Conservation (phyloP, 768 basidiomycete species). For the Lyophyllum decastes region DNA sequence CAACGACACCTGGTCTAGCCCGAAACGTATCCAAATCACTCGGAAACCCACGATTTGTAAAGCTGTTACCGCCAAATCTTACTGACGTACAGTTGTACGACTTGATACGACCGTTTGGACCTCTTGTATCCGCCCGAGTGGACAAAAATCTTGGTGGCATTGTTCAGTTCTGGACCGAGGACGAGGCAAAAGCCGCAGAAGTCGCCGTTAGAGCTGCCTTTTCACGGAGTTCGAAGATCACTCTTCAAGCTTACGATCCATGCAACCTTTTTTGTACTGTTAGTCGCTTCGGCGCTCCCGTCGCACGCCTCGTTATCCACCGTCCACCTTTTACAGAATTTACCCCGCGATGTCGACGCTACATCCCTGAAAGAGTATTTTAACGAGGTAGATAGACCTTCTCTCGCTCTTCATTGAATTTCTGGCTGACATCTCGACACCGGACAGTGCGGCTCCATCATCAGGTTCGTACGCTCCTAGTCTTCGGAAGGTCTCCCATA, state of each 20-base stretch:
- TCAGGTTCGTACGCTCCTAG: background rate
- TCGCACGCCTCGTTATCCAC: background rate
- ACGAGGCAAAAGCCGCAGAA: constrained; percentile 2
- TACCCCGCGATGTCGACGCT: background rate
- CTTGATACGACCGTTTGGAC: constrained; percentile 1
- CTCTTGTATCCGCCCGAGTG: background rate
- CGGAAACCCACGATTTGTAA: background rate
- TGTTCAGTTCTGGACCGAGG: constrained; percentile 10
- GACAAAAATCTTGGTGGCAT: background rate
- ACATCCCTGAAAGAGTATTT: background rate
- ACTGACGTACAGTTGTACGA: constrained; percentile 3
- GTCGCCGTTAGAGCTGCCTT: background rate
- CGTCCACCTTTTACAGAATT: background rate
- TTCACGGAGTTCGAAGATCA: background rate
- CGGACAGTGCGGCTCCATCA: background rate
- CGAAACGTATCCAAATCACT: background rate
- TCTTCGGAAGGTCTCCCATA: background rate
- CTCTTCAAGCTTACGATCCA: constrained; percentile 6
- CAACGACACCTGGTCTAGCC: background rate
- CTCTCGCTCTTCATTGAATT: no score
- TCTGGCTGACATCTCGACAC: no score
- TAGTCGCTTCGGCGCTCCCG: background rate
- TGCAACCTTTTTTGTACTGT: constrained; percentile 2
- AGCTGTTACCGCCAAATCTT: background rate
- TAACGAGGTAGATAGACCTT: background rate